Evolutionary conservation across 208 protist genomes (phyloP).

Genomic region (Trichomonas tenax): DNA sequence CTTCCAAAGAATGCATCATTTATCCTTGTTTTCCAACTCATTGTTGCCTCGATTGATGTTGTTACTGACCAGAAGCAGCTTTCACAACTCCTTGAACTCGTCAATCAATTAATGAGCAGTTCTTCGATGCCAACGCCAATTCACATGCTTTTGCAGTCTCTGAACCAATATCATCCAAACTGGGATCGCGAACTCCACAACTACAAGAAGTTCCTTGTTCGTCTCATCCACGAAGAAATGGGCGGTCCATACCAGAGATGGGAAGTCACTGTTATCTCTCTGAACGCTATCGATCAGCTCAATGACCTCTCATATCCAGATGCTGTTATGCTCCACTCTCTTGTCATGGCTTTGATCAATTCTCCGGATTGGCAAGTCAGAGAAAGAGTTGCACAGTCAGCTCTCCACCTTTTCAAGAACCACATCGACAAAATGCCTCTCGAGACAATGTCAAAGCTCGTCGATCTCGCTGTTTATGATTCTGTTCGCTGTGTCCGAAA

Average conservation of each 20-base stretch:
- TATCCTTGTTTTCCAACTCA: neutral
- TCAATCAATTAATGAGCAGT: neutral
- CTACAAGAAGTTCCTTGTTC: neutral
- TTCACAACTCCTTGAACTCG: neutral
- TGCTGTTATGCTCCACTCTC: neutral
- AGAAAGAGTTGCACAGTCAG: neutral
- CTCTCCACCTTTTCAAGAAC: neutral
- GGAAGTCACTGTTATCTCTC: conserved; percentile 9
- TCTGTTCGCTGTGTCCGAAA: neutral
- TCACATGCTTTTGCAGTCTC: neutral
- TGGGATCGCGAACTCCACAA: neutral
- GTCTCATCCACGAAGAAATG: neutral
- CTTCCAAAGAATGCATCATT: neutral
- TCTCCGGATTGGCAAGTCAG: neutral
- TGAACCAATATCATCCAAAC: neutral
- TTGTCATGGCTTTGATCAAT: neutral
- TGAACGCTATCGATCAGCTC: neutral
- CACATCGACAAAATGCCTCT: neutral
- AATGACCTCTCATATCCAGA: neutral
- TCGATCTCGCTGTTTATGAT: neutral
- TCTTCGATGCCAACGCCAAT: neutral
- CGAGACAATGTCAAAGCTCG: neutral
- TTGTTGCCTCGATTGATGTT: neutral
- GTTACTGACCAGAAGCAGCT: neutral
- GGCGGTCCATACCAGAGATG: neutral